Conservation (phyloP, 805 yeast species). For the Spathaspora passalidarum region DNA sequence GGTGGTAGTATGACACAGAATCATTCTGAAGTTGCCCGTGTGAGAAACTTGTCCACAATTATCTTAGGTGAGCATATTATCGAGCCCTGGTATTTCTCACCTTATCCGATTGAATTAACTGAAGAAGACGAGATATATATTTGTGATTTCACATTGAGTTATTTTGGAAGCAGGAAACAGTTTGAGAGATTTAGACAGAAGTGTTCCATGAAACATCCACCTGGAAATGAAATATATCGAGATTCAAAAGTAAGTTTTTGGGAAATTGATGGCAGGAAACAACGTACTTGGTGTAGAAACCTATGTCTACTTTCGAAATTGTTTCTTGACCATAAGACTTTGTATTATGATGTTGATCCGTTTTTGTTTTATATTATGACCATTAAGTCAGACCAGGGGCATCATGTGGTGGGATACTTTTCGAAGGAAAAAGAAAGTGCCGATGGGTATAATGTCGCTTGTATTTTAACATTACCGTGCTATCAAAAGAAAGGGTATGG, state of each 20-base stretch:
- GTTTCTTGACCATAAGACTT: constrained; percentile 91
- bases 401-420: constrained; percentile 93
- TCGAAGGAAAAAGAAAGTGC: constrained; percentile 97
- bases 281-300: constrained; percentile 96
- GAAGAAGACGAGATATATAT: constrained; percentile 88
- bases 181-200: constrained; percentile 89
- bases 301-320: constrained; percentile 85
- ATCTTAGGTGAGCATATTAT: constrained; percentile 87
- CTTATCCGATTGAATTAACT: constrained; percentile 92
- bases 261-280: constrained; percentile 96
- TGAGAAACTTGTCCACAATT: constrained; percentile 74
- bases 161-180: constrained; percentile 85
- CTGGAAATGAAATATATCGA: constrained; percentile 95
- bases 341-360: constrained; percentile 97
- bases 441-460: constrained; percentile 93
- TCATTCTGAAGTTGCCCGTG: constrained; percentile 82
- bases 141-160: constrained; percentile 86
- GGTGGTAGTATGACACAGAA: constrained; percentile 97
- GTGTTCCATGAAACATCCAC: constrained; percentile 91
- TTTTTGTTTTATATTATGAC: constrained; percentile 96
- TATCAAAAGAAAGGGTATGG: constrained; percentile 96
- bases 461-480: constrained; percentile 93
- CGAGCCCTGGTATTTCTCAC: constrained; percentile 99
- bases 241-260: constrained; percentile 91
- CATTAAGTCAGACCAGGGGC: constrained; percentile 81